Conservation (phyloP, 2,329 filamentous ascomycete genomes). For the Leptosphaerulina australis region DNA sequence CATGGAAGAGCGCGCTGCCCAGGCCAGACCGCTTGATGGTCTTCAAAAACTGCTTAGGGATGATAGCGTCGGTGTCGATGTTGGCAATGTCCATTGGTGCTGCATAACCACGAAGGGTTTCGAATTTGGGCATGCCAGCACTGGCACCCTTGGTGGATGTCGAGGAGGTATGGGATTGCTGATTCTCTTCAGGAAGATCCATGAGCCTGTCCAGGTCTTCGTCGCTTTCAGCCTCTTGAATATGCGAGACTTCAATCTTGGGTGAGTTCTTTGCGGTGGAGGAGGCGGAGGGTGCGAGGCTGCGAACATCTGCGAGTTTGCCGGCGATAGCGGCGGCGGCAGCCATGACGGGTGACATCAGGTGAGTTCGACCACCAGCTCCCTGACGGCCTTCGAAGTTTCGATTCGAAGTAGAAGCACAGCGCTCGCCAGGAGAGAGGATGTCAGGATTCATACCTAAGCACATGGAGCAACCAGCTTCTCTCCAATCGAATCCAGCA, state of each 20-base stretch:
- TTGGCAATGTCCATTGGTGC: constrained; percentile 88
- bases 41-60: constrained; percentile 98
- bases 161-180: constrained; percentile 70
- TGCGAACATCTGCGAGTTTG: constrained; percentile 89
- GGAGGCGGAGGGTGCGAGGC: constrained; percentile 64
- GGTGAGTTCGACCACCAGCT: constrained; percentile 85
- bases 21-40: constrained; percentile 98
- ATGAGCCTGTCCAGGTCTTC: constrained; percentile 68
- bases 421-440: constrained; percentile 86
- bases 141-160: constrained; percentile 54
- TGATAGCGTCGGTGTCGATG: constrained; percentile 98
- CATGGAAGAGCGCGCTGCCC: constrained; percentile 84
- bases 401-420: constrained; percentile 93
- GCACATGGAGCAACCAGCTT: constrained; percentile 99
- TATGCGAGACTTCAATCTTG: constrained; percentile 62
- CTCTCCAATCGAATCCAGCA: constrained; percentile 96
- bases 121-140: constrained; percentile 82
- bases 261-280: constrained; percentile 57
- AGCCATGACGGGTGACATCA: constrained; percentile 98
- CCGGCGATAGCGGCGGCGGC: constrained; percentile 88
- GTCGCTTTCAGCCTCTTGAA: constrained; percentile 65
- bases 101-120: constrained; percentile 80
- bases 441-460: constrained; percentile 99
- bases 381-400: constrained; percentile 98
- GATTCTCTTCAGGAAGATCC: constrained; percentile 64